Conservation (phyloP, 495 filamentous ascomycete genomes). For the Aspergillus homomorphus region DNA sequence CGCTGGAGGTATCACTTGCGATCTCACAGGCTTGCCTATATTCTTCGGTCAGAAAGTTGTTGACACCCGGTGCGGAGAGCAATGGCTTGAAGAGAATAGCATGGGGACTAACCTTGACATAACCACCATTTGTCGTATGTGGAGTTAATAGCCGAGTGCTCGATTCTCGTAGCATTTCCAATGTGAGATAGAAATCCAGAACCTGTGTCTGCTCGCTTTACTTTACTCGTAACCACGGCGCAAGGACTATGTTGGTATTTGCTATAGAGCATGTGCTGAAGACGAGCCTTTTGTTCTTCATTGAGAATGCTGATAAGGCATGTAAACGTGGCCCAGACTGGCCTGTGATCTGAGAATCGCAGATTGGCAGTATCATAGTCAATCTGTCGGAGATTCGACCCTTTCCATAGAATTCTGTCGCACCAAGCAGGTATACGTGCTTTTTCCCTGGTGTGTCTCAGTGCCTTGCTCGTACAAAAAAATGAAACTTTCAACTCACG, state of each 20-base stretch:
- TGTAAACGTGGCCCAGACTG: conserved; percentile 84
- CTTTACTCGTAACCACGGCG: conserved; percentile 29
- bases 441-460: conserved; percentile 64
- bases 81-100: too few relatives aligned
- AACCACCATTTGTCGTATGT: conserved; percentile 94
- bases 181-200: conserved; percentile 60
- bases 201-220: conserved; percentile 56
- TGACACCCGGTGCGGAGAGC: too few relatives aligned
- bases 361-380: conserved; percentile 76
- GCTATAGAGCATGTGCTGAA: conserved; percentile 70
- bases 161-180: not conserved
- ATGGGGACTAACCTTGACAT: conserved; percentile 58
- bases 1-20: conserved; percentile 61
- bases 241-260: conserved; percentile 60
- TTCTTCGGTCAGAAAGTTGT: too few relatives aligned
- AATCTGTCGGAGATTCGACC: conserved; percentile 74
- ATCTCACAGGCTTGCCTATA: conserved; percentile 70
- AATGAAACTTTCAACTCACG: conserved; percentile 51
- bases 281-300: conserved; percentile 62
- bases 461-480: not conserved
- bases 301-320: conserved; percentile 78
- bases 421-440: conserved; percentile 95
- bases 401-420: conserved; percentile 86
- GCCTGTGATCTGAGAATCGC: conserved; percentile 88
- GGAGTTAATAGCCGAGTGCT: conserved; percentile 71